Evolutionary conservation across 225 moss, liverwort and hornwort genomes (phyloP).

Genomic region (Lunularia cruciata): DNA sequence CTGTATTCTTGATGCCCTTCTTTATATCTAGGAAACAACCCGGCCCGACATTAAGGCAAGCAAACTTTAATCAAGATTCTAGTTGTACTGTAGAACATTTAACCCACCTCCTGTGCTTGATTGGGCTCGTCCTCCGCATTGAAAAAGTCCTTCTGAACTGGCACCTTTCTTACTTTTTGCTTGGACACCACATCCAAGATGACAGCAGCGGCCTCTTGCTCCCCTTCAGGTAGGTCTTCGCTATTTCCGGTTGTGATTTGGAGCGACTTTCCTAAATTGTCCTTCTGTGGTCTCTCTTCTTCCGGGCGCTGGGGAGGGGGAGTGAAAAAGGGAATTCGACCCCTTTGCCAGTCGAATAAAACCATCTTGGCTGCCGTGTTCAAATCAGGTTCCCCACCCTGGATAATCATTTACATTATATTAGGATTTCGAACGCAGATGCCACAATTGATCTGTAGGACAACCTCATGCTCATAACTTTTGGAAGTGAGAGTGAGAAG

Average conservation of each 20-base stretch:
- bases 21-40: too few relatives aligned
- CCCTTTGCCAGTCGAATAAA: slow-evolving; percentile 96
- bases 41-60: too few relatives aligned
- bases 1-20: too few relatives aligned
- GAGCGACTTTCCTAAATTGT: slow-evolving; percentile 1
- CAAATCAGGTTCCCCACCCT: slow-evolving; percentile 97
- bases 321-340: slow-evolving; percentile 90
- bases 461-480: not conserved
- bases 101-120: slow-evolving; percentile 45
- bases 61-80: too few relatives aligned
- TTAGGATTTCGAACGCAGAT: too few relatives aligned
- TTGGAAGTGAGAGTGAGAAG: not conserved
- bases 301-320: slow-evolving; percentile 67
- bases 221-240: slow-evolving; percentile 30
- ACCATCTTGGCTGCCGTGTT: slow-evolving; percentile 99
- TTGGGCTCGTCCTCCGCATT: slow-evolving; percentile 70
- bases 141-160: slow-evolving; percentile 93
- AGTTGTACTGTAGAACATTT: too few relatives aligned
- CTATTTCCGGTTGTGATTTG: slow-evolving; percentile 28
- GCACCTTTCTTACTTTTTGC: slow-evolving; percentile 72
- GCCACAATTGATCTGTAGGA: too few relatives aligned
- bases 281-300: slow-evolving; percentile 6
- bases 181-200: slow-evolving; percentile 73
- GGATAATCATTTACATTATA: not conserved
- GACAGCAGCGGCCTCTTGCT: slow-evolving; percentile 59